These are phyloP conservation scores for Phialocephala sp. DNA, from an alignment of 2,329 filamentous ascomycete genomes.

Conservation along the genomic window DNA sequence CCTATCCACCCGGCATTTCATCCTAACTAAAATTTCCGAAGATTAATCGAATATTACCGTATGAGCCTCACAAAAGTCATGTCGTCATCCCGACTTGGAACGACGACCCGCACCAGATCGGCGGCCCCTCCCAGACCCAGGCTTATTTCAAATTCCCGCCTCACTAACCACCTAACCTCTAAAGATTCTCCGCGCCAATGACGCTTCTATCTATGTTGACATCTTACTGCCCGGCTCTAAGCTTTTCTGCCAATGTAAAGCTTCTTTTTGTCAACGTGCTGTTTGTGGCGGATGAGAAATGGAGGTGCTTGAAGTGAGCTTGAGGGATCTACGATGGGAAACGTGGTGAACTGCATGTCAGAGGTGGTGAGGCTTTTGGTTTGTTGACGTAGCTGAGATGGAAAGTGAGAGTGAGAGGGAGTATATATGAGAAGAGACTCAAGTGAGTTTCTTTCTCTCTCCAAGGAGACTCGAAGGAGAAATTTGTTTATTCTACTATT, in stretches of 20 bases:
- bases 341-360: neutral
- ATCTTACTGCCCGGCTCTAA: neutral
- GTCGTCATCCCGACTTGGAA: slow-evolving; percentile 4
- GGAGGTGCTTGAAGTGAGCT: neutral
- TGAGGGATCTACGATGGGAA: neutral
- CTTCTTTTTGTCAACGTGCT: neutral
- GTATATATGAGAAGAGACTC: neutral
- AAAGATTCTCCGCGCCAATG: neutral
- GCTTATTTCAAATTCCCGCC: neutral
- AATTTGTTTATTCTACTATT: neutral
- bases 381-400: neutral
- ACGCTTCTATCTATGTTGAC: neutral
- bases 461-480: neutral
- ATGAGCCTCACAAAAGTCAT: slow-evolving; percentile 4
- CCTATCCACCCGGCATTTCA: no score
- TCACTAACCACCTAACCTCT: neutral
- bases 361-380: neutral
- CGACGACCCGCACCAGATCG: neutral
- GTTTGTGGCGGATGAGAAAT: neutral
- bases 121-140: neutral
- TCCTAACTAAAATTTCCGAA: no score
- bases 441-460: neutral
- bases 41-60: no score
- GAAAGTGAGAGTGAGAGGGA: neutral
- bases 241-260: neutral